Evolutionary conservation across 768 basidiomycete species (phyloP).

Genomic region (Leccinum obscurum): DNA sequence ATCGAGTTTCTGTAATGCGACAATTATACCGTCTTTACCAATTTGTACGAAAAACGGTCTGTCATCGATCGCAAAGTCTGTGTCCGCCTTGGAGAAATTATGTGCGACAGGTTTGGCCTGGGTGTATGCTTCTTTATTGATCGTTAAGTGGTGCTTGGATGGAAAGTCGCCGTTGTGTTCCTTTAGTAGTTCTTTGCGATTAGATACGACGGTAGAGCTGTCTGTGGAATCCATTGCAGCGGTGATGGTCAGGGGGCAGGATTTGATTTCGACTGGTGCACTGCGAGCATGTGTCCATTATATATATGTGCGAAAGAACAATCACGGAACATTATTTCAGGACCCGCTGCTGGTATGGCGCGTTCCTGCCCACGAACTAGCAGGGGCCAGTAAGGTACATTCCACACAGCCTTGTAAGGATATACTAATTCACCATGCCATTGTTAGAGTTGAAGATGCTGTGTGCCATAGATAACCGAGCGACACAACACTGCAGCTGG

Average conservation of each 20-base stretch:
- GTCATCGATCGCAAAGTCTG: constrained; percentile 53
- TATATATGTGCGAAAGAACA: background rate
- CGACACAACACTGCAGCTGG: background rate
- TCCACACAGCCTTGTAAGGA: background rate
- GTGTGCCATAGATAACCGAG: background rate
- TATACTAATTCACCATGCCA: background rate
- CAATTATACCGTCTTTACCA: constrained; percentile 62
- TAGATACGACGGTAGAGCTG: constrained; percentile 45
- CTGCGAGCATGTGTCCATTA: background rate
- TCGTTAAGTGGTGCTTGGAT: constrained; percentile 18
- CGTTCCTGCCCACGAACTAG: background rate
- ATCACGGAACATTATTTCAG: background rate
- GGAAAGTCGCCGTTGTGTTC: constrained; percentile 23
- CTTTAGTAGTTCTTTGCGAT: constrained; percentile 26
- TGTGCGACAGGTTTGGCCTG: constrained; percentile 17
- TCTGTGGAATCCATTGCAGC: constrained; percentile 30
- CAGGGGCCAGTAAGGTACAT: background rate
- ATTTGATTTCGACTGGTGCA: background rate
- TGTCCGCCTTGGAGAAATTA: constrained; percentile 51
- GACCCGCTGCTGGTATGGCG: background rate
- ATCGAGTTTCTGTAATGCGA: constrained; percentile 71
- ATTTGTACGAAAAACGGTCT: constrained; percentile 74
- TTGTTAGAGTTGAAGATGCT: background rate
- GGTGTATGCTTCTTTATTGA: constrained; percentile 15
- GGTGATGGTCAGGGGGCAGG: background rate